These are phyloP conservation scores for Aspergillus fumigatiaffinis DNA, from an alignment of 2,329 filamentous ascomycete genomes.

Conservation along the genomic window DNA sequence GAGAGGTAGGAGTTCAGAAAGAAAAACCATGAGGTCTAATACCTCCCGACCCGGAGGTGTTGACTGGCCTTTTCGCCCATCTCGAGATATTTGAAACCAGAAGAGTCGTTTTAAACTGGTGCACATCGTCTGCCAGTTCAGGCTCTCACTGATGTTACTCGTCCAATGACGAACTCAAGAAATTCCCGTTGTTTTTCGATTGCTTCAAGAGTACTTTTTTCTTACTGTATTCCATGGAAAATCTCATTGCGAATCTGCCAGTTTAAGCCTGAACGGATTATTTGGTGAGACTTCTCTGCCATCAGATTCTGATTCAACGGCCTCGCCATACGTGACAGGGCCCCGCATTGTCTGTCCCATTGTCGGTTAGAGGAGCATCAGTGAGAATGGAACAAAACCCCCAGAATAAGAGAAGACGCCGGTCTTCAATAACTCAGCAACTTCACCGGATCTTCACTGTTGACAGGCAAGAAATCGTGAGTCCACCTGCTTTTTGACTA, in stretches of 20 bases:
- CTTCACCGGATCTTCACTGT: constrained; percentile 19
- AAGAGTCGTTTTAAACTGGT: background rate
- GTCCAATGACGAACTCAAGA: background rate
- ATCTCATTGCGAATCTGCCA: too few species aligned
- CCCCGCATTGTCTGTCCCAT: background rate
- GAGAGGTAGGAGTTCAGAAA: background rate
- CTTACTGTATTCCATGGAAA: too few species aligned
- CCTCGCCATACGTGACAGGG: background rate
- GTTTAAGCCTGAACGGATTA: too few species aligned
- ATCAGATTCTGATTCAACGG: background rate
- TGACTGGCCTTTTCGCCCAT: background rate
- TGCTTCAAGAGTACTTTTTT: too few species aligned
- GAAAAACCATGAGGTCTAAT: background rate
- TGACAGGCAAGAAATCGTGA: constrained; percentile 15
- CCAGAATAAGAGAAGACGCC: constrained; percentile 11
- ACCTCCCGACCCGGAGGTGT: background rate
- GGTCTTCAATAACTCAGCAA: constrained; percentile 19
- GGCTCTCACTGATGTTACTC: background rate
- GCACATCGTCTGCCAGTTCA: background rate
- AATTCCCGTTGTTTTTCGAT: too few species aligned
- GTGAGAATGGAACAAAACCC: constrained; percentile 1
- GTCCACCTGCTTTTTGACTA: background rate
- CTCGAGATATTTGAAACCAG: background rate
- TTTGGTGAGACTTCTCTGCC: background rate
- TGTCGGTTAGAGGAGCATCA: constrained; percentile 5